Conservation (phyloP, 2,329 filamentous ascomycete genomes). For the Geoglossum cookeanum region DNA sequence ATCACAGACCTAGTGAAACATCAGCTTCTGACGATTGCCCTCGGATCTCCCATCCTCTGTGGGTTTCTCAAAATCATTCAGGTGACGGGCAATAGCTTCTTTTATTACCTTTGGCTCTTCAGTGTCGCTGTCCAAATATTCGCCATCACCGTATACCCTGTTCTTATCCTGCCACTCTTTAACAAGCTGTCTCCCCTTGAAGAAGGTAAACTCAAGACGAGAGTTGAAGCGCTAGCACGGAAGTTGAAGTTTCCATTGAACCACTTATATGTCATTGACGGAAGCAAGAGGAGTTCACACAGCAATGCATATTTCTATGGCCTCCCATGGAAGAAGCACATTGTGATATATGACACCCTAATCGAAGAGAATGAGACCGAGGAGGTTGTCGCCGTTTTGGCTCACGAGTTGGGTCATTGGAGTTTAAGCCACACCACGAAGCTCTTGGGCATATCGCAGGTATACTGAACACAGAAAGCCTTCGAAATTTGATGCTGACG, state of each 20-base stretch:
- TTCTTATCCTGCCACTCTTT: slow-evolving; percentile 85
- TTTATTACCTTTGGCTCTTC: slow-evolving; percentile 96
- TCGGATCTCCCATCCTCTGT: slow-evolving; percentile 75
- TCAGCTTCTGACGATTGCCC: slow-evolving; percentile 58
- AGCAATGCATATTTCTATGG: slow-evolving; percentile 95
- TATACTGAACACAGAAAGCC: slow-evolving; percentile 19
- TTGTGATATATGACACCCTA: slow-evolving; percentile 95
- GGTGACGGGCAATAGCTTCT: slow-evolving; percentile 84
- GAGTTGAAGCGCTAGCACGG: slow-evolving; percentile 66
- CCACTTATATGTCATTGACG: slow-evolving; percentile 88
- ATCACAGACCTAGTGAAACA: slow-evolving; percentile 81
- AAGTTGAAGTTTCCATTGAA: slow-evolving; percentile 79
- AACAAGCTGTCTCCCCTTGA: slow-evolving; percentile 93
- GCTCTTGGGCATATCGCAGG: slow-evolving; percentile 70
- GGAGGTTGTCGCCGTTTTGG: slow-evolving; percentile 86
- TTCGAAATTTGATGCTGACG: slow-evolving; percentile 5
- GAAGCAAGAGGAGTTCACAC: slow-evolving; percentile 71
- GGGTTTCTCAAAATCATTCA: slow-evolving; percentile 89
- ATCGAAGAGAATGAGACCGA: slow-evolving; percentile 86
- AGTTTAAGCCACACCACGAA: slow-evolving; percentile 86
- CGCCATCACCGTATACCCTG: slow-evolving; percentile 90
- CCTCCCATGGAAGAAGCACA: slow-evolving; percentile 98
- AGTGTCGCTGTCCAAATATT: slow-evolving; percentile 77
- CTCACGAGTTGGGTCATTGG: slow-evolving; percentile 96
- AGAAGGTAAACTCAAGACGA: slow-evolving; percentile 69